A percentile compares a stretch with the other conserved stretches of the same genome.
These are phyloP conservation scores for Casuarina glauca DNA, from an alignment of 306 rosid genomes.

Conservation along the genomic window DNA sequence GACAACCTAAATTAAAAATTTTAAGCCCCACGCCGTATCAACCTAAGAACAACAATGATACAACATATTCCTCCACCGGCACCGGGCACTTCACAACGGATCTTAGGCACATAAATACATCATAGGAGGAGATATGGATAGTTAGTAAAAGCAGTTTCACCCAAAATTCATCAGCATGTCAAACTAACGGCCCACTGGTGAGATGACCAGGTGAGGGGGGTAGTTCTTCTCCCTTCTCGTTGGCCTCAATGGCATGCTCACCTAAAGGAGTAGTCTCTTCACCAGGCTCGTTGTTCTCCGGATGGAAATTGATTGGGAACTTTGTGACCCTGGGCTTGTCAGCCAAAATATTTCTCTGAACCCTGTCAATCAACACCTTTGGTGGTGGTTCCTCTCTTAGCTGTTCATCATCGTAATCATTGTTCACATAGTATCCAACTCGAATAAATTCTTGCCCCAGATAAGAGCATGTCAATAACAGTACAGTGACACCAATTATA, in stretches of 20 bases:
- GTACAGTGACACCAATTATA: slow-evolving; percentile 83
- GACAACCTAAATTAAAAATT: not conserved
- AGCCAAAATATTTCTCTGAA: slow-evolving; percentile 85
- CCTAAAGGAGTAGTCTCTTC: slow-evolving; percentile 44
- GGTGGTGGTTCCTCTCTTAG: slow-evolving; percentile 91
- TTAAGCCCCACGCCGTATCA: not conserved
- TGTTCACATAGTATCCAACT: slow-evolving; percentile 93
- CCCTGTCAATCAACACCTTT: slow-evolving; percentile 66
- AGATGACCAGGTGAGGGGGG: slow-evolving; percentile 32
- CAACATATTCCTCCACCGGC: not conserved
- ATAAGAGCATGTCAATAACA: slow-evolving; percentile 81
- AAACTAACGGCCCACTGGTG: not conserved
- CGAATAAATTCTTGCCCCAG: slow-evolving; percentile 84
- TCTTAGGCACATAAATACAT: not conserved
- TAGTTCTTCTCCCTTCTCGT: slow-evolving; percentile 37
- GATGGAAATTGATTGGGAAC: slow-evolving; percentile 73
- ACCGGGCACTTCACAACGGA: slow-evolving; percentile 1
- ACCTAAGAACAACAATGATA: slow-evolving; percentile 6
- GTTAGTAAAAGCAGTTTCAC: not conserved
- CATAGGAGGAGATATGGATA: not conserved
- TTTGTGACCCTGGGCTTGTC: slow-evolving; percentile 95
- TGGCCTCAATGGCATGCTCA: slow-evolving; percentile 38
- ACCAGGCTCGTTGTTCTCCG: slow-evolving; percentile 52
- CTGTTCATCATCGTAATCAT: slow-evolving; percentile 88
- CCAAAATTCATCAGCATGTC: slow-evolving; percentile 4